Evolutionary conservation across 2,329 filamentous ascomycete genomes (phyloP).

Genomic region (Emmonsiellopsis sp.): DNA sequence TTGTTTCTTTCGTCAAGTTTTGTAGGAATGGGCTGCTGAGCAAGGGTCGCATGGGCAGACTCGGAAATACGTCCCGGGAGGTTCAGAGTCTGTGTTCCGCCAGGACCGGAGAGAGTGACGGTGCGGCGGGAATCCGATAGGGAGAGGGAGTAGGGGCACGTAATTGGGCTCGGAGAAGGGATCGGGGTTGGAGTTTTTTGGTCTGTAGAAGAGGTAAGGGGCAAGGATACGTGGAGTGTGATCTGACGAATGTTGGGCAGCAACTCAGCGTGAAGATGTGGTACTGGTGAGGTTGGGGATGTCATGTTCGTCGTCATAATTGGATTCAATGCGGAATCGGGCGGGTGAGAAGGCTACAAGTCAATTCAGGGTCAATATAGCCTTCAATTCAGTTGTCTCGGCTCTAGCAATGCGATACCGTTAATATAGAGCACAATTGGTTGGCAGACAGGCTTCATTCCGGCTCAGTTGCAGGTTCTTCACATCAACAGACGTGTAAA

Average conservation of each 20-base stretch:
- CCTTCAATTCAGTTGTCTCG: too few species aligned
- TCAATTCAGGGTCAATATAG: neutral
- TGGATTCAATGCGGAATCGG: neutral
- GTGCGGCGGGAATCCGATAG: conserved; percentile 19
- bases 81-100: conserved; percentile 33
- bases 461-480: neutral
- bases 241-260: conserved; percentile 52
- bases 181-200: neutral
- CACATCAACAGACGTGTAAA: too few species aligned
- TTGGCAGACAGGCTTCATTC: neutral
- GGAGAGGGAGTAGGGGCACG: neutral
- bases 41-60: conserved; percentile 16
- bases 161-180: neutral
- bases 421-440: too few species aligned
- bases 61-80: conserved; percentile 35
- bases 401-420: too few species aligned
- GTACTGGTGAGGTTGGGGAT: conserved; percentile 5
- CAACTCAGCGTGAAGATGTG: conserved; percentile 50
- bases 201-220: conserved; percentile 6
- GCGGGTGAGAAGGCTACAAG: neutral
- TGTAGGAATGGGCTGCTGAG: neutral
- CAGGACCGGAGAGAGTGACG: conserved; percentile 22
- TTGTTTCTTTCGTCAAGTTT: neutral
- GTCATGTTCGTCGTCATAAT: neutral
- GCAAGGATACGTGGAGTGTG: conserved; percentile 46